A percentile compares a stretch with the other conserved stretches of the same genome.
phyloP scores from a whole-genome alignment of 1,139 yeast species.

The Scheffersomyces illinoinensis region DNA sequence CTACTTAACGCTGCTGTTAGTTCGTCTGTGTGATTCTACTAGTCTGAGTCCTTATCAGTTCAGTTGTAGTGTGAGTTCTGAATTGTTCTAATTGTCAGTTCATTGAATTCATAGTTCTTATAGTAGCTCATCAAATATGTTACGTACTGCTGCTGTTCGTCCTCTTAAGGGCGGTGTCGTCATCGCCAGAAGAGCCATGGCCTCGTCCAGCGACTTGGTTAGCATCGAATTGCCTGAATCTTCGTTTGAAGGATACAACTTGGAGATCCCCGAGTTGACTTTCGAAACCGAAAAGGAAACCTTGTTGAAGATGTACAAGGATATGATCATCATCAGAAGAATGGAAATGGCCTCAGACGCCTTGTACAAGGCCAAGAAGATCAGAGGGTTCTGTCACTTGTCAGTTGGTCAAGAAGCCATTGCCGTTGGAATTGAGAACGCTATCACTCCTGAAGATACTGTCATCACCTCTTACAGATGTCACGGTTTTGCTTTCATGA shows the following conservation, averaged over 20 bases:
- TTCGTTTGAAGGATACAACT: constrained; percentile 83
- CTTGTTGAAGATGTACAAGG: constrained; percentile 91
- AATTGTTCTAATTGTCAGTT: neutral
- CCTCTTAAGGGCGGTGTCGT: constrained; percentile 16
- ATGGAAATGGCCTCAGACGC: constrained; percentile 99
- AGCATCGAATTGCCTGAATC: constrained; percentile 67
- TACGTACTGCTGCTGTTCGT: constrained; percentile 22
- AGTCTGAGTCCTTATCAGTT: neutral
- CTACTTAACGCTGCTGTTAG: neutral
- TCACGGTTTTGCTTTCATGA: constrained; percentile 95
- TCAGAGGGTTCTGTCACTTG: constrained; percentile 98
- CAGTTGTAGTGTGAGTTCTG: neutral
- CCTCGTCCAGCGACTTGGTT: constrained; percentile 42
- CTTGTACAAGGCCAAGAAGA: constrained; percentile 95
- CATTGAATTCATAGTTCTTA: neutral
- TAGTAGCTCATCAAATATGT: constrained; percentile 12
- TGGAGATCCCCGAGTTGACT: constrained; percentile 68
- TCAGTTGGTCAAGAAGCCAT: constrained; percentile 99
- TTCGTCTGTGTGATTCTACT: neutral
- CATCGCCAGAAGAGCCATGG: constrained; percentile 33
- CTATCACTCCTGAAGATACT: constrained; percentile 80
- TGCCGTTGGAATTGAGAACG: constrained; percentile 97
- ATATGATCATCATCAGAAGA: constrained; percentile 91
- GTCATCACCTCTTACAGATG: constrained; percentile 97
- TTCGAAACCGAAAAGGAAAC: constrained; percentile 80